Conservation (phyloP, 306 rosid species). For the Dalbergia cochinchinensis region DNA sequence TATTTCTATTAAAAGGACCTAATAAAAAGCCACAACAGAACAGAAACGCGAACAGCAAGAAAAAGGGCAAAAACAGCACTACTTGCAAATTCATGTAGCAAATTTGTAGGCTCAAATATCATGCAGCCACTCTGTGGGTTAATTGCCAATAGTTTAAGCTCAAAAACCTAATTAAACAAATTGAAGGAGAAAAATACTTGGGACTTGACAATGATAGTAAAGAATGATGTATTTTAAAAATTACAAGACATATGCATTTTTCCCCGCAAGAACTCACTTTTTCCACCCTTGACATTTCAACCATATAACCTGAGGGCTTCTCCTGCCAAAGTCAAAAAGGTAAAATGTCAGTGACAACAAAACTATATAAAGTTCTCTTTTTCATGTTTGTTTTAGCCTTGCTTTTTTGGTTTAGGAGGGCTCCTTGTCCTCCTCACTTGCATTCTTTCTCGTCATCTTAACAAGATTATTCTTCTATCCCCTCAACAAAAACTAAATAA, state of each 20-base stretch:
- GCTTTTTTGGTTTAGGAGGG: constrained; percentile 13
- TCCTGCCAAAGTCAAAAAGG: constrained; percentile 61
- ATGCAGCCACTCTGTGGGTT: constrained; percentile 13
- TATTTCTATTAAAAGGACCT: neutral
- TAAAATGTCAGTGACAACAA: constrained; percentile 2
- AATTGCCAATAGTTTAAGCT: constrained; percentile 20
- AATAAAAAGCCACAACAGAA: neutral
- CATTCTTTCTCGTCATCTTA: neutral
- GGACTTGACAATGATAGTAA: neutral
- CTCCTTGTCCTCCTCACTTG: neutral
- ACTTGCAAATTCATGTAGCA: constrained; percentile 37
- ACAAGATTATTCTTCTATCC: neutral
- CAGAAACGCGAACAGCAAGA: too few relatives aligned
- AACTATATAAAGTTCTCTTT: neutral
- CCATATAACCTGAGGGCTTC: constrained; percentile 80
- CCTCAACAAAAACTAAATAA: neutral
- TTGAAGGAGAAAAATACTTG: constrained; percentile 10
- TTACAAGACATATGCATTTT: constrained; percentile 28
- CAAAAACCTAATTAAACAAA: constrained; percentile 1
- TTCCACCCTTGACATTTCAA: constrained; percentile 80
- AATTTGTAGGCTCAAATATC: constrained; percentile 22
- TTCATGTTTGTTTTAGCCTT: neutral
- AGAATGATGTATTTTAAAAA: neutral
- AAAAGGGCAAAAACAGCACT: neutral
- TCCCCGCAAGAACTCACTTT: constrained; percentile 66